Evolutionary conservation across 2,329 filamentous ascomycete species (phyloP), one percentile per base, ranked within the genome.

Genomic region (Podosphaera fusca): DNA sequence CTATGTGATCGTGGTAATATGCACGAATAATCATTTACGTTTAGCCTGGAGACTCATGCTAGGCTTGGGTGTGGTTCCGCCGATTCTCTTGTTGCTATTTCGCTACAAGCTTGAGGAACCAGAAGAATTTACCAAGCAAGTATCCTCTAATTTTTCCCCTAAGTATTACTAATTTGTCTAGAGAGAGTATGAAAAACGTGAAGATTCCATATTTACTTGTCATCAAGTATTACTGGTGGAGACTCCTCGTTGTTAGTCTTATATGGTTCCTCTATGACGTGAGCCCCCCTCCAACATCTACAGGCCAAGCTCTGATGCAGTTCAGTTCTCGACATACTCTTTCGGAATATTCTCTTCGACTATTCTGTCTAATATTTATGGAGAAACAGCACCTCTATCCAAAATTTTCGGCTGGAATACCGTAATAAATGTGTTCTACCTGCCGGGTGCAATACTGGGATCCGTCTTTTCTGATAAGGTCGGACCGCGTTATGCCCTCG

Each of bases 251-350:
- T 29, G 84, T 92, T 57, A 80, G 78, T 60, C 63, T 82, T 30
- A 85, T 94, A 65, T 94, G 87, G 87, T 92, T 92, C 69, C 77
- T 90, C 60, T 94, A 88, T 67, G 81, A 88, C 57, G 76, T 79
- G 64, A 69, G 74, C 68, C 38, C 5, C 6, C 29, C 6, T 38
- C 2, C 36, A 47, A 46, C 5, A 9, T 1, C 35, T 34, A 34
- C 10, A 29, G 10, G 0, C 21, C 0, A 9, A 57, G 21, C 55
- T 53, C 38, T 56, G 72, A 60, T 47, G 9, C 7, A 54, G 8
- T 49, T 55, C 21, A 78, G 75, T 94, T 95, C 69, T 86, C 83
- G 1, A 73, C 80, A 2, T 95, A 95, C 68, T 82, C 84, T 0
- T 95, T 95, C 67, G 77, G 84, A 56, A 87, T 95, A 64, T 95